These are phyloP conservation scores for Corylus americana DNA, from an alignment of 306 rosid genomes.

Conservation along the genomic window DNA sequence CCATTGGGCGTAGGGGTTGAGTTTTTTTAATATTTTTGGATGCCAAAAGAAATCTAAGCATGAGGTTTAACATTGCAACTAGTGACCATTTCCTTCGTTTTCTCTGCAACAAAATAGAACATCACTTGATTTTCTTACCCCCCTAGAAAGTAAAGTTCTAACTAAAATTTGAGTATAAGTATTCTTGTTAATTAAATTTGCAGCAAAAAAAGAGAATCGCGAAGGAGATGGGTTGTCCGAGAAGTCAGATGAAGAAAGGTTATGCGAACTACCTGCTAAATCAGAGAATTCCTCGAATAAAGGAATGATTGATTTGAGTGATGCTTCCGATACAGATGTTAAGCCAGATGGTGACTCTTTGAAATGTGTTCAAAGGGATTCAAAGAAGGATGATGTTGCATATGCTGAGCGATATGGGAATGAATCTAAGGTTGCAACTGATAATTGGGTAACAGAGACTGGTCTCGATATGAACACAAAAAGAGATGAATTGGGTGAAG, in stretches of 20 bases:
- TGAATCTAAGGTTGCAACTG: constrained; percentile 32
- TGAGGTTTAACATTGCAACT: not conserved
- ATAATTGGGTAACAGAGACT: constrained; percentile 39
- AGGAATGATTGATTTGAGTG: constrained; percentile 46
- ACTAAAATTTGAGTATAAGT: constrained; percentile 12
- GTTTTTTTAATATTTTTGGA: not conserved
- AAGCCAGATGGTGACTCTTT: constrained; percentile 41
- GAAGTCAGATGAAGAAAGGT: constrained; percentile 64
- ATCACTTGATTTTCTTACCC: not conserved
- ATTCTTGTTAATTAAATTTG: constrained; percentile 26
- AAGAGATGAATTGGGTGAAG: constrained; percentile 43
- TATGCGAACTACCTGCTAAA: constrained; percentile 43
- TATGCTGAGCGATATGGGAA: constrained; percentile 32
- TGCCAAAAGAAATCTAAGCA: not conserved
- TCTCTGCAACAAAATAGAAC: not conserved
- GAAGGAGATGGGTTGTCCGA: constrained; percentile 60
- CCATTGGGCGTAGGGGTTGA: not conserved
- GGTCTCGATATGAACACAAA: constrained; percentile 30
- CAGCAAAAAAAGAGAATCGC: constrained; percentile 66
- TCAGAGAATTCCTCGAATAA: constrained; percentile 52
- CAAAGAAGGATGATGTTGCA: constrained; percentile 37
- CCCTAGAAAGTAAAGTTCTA: not conserved
- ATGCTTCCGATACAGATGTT: constrained; percentile 55
- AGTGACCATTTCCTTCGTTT: not conserved
- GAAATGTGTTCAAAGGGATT: constrained; percentile 41